Evolutionary conservation across 306 rosid genomes (phyloP), one percentile per base, ranked within the genome.

Genomic region (Sechiopsis laciniata): DNA sequence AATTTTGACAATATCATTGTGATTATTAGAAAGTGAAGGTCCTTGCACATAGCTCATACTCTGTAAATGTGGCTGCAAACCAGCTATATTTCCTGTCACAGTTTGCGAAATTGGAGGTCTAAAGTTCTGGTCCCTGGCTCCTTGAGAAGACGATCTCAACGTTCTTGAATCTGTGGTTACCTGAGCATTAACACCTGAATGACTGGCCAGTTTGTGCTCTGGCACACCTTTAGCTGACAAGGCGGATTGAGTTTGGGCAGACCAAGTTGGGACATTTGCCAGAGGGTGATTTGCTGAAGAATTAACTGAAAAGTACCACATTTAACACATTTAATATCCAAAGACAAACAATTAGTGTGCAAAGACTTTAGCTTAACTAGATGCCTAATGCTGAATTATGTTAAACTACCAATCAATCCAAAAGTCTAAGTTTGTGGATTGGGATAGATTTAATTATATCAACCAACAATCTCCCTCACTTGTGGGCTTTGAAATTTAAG

Each of bases 241-340:
- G 50, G 85, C 56, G 60, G 96, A 75, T 69, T 88, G 99, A 78
- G 84, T 66, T 78, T 86, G 99, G 26, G 85, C 53, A 50, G 97
- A 82, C 99, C 97, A 89, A 8, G 95, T 70, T 56, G 96, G 85
- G 80, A 88, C 81, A 86, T 77, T 87, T 76, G 74, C 81, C 70
- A 77, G 65, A 53, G 90, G 86, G 29, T 81, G 95, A 77, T 82
- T 85, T 74, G 77, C 76, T 20, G 84, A 82, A 63, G 82, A 73
- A 69, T 65, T 85, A 71, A 82, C 96, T 90, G 83, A 81, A 73
- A 61, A 20, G 14, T 16, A 69, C 58, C 48, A 42, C 11, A 9
- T 42, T 42, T 9, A 42, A 42, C 37, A 69, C 17, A 35, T 32
- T 62, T 62, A 51, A 6, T 13, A 21, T 50, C 21, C 7, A 50